These are phyloP conservation scores for Pseudogymnoascus sp. DNA, from an alignment of 2,329 filamentous ascomycete genomes.

Conservation along the genomic window DNA sequence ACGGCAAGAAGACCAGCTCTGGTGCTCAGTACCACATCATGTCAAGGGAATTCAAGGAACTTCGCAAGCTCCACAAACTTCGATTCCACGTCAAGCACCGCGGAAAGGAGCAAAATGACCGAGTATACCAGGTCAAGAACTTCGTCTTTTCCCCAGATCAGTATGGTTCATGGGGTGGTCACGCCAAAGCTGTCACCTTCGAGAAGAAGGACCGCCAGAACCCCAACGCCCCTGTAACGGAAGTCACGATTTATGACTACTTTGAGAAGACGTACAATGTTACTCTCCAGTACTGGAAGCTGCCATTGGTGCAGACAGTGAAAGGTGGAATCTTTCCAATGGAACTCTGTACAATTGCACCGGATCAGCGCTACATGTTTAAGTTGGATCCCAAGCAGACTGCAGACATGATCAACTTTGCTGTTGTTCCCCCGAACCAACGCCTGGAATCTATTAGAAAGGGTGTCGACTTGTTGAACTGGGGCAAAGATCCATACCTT, in stretches of 20 bases:
- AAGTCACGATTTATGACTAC: conserved; percentile 43
- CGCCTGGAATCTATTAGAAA: conserved; percentile 63
- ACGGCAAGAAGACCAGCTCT: conserved; percentile 21
- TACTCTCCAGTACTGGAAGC: conserved; percentile 37
- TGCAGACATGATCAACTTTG: conserved; percentile 83
- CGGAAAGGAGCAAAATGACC: conserved; percentile 38
- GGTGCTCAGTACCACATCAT: conserved; percentile 13
- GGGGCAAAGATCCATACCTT: conserved; percentile 62
- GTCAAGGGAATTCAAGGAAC: conserved; percentile 46
- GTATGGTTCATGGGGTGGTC: conserved; percentile 40
- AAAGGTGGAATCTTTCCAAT: conserved; percentile 52
- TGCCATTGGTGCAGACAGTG: conserved; percentile 53
- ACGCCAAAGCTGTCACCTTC: conserved; percentile 50
- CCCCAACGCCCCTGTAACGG: conserved; percentile 35
- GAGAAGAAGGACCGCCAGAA: conserved; percentile 32
- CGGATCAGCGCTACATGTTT: conserved; percentile 54
- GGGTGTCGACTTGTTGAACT: conserved; percentile 61
- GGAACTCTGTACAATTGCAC: conserved; percentile 47
- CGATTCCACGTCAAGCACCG: conserved; percentile 51
- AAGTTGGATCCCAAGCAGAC: conserved; percentile 57
- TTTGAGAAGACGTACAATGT: conserved; percentile 49
- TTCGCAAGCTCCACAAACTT: conserved; percentile 48
- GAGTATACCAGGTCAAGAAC: conserved; percentile 45
- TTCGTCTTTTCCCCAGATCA: conserved; percentile 38
- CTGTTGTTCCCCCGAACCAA: conserved; percentile 65